Evolutionary conservation across 345 rosid species (phyloP).

Genomic region (Alliaria petiolata): DNA sequence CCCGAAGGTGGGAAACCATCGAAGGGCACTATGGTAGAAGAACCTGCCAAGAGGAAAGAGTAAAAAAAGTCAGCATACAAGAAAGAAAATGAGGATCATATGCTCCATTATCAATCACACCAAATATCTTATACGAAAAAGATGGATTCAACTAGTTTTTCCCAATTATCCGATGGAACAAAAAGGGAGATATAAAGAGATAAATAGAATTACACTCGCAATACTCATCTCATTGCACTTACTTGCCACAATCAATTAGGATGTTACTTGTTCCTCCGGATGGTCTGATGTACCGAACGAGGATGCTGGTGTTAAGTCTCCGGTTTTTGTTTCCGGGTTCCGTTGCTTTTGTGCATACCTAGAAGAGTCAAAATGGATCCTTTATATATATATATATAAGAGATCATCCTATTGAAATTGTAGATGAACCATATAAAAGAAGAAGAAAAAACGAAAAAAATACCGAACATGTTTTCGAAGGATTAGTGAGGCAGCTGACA

Average conservation of each 20-base stretch:
- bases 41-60: conserved; percentile 48
- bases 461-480: conserved; percentile 78
- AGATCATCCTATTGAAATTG: neutral
- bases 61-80: neutral
- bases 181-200: too few species aligned
- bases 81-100: neutral
- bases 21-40: conserved; percentile 91
- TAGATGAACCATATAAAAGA: neutral
- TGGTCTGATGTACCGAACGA: conserved; percentile 52
- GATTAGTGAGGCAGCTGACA: conserved; percentile 85
- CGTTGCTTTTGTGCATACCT: conserved; percentile 82
- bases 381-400: too few species aligned
- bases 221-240: conserved; percentile 35
- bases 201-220: too few species aligned
- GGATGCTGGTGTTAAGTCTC: conserved; percentile 78
- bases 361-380: conserved; percentile 4
- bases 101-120: neutral
- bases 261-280: conserved; percentile 57
- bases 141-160: too few species aligned
- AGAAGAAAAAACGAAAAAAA: neutral
- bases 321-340: conserved; percentile 72
- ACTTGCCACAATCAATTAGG: conserved; percentile 91
- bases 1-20: conserved; percentile 84
- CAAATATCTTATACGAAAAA: too few species aligned
- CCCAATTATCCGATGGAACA: too few species aligned